Base-by-base conservation (phyloP, 2,329 filamentous ascomycete genomes). In the Podosphaera xanthii region DNA sequence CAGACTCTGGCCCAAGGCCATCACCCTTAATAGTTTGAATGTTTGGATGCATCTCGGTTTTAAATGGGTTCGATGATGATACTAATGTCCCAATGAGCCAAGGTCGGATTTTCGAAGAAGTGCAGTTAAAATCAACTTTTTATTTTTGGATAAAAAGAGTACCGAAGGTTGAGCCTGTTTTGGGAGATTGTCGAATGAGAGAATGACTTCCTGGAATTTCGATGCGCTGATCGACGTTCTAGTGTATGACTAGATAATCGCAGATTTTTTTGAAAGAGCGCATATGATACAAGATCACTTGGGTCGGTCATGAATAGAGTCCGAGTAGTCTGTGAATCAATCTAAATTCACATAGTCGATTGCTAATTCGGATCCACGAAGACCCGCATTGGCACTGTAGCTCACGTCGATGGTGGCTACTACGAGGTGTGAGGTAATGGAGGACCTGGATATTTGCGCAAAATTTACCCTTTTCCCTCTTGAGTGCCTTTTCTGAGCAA, bases 1-100 rank as follows among this genome's bases (percentile, higher is more conserved):
- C 61, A 52, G 60, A 54, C 58, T 62, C 65, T 62, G 63, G 58
- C 52, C 60, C 59, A 34, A 59, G 40, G 38, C 59, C 55, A 49
- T 58, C 44, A 57, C 12, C 48, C 57, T 59, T 30, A 3, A 36
- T 46, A 42, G 12, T 22, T 22, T 31, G 54, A 57, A 22, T 58
- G 22, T 44, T 10, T n/a, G 58, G 12, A 5, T 58, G 48, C 42
- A 31, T 59, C 12, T 14, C 38, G 22, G 10, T 10, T 53, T 10
- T 10, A 33, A 4, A 50, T 58, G 38, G 34, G 57, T 60, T 30
- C 60, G 62, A 61, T 61, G 57, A 42, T 31, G n/a, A 35, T 31
- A 7, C n/a, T 3, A 12, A 44, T 12, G 10, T 12, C n/a, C 10
- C 40, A 3, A 6, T 14, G 40, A 8, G 40, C n/a, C 40, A 12